Evolutionary conservation across 495 filamentous ascomycete genomes (phyloP).

Genomic region (Platismatia glauca): DNA sequence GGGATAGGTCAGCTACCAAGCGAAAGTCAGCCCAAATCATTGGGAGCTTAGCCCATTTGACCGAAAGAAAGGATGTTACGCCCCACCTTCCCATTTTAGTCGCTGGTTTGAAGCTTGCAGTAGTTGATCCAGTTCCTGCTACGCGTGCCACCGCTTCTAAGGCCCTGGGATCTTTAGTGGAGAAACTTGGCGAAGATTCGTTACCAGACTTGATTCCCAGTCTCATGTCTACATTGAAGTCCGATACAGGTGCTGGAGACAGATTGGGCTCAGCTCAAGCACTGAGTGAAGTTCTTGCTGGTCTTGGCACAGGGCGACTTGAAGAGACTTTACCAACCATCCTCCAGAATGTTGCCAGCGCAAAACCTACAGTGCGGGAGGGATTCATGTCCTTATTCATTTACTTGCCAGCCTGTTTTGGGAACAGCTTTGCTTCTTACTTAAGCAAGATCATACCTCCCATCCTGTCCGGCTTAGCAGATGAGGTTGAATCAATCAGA

Average conservation of each 20-base stretch:
- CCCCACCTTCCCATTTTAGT: conserved; percentile 88
- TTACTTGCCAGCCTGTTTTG: conserved; percentile 96
- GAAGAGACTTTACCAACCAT: conserved; percentile 97
- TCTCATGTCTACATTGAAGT: conserved; percentile 94
- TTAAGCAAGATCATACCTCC: conserved; percentile 93
- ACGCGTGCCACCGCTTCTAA: conserved; percentile 97
- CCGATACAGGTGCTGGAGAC: conserved; percentile 92
- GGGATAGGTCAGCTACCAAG: conserved; percentile 87
- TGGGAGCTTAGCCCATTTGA: conserved; percentile 91
- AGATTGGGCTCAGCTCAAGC: conserved; percentile 93
- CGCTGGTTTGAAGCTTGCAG: conserved; percentile 75
- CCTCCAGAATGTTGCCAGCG: conserved; percentile 86
- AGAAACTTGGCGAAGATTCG: conserved; percentile 95
- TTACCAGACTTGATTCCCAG: conserved; percentile 94
- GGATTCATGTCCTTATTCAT: conserved; percentile 99
- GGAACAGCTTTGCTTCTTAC: conserved; percentile 95
- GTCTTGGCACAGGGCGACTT: conserved; percentile 79
- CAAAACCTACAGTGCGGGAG: conserved; percentile 83
- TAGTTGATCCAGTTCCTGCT: conserved; percentile 91
- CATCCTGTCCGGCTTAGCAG: conserved; percentile 87
- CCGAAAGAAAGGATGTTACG: conserved; percentile 87
- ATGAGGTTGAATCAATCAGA: conserved; percentile 89
- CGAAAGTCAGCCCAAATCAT: conserved; percentile 95
- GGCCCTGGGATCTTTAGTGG: conserved; percentile 85
- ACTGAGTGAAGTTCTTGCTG: conserved; percentile 91